Evolutionary conservation across 2,329 filamentous ascomycete genomes (phyloP), one percentile per base, ranked within the genome.

Genomic region (Colletotrichum ledebouriae): DNA sequence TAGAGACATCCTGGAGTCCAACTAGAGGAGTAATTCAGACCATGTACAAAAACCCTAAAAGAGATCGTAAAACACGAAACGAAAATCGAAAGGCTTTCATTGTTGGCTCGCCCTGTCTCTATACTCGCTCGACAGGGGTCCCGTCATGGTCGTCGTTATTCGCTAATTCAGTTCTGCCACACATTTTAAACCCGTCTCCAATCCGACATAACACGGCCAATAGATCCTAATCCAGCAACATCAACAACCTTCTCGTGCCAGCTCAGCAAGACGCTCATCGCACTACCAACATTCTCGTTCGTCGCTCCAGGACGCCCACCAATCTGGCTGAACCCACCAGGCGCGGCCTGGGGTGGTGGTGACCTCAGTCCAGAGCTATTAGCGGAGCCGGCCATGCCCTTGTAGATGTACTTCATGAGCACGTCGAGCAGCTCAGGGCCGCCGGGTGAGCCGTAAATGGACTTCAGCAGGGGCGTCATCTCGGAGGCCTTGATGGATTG

Each of bases 231-330:
- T 25, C 96, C 96, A 42, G 94, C 93, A 76, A 98, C 90, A 76
- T 99, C 96, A 4, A 98, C 94, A 71, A 98, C 88, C 87, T 98
- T 99, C 85, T 99, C 96, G 78, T 99, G 96, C 96, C 96, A 99
- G 81, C 94, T 98, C 73, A 99, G 84, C 77, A 99, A 80, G 59
- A 99, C 96, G 77, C 96, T 98, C 96, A 98, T 98, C 61, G 91
- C 92, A 65, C 94, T 91, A 41, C 93, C 92, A 70, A 93, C 90
- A 53, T 93, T 92, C 76, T 91, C 89, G 76, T 84, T 87, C 42
- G 83, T 77, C 9, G 75, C 82, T 29, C 83, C 84, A 7, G 87
- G 85, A 61, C 89, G 81, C 12, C 79, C 80, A 17, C 83, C 84
- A 47, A 95, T 87, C 81, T 98, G 95, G 75, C 92, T 94, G 83